Percentiles rank a stretch among this genome's conserved stretches.
These are phyloP conservation scores for Heimioporus sp. DNA, from an alignment of 768 basidiomycete species.

Conservation along the genomic window DNA sequence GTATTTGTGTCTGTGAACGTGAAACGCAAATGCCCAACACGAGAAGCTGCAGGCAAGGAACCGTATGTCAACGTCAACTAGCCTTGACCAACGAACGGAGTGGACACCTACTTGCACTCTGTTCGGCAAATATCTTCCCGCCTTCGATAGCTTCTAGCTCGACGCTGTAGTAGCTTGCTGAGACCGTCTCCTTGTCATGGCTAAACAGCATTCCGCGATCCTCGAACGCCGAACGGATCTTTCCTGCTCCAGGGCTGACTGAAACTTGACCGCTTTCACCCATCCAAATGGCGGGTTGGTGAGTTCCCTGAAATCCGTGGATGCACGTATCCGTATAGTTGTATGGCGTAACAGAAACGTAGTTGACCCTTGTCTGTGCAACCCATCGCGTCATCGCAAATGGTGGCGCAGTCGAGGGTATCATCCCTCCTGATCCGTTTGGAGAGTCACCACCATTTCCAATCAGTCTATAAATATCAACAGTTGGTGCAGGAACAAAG, in stretches of 20 bases:
- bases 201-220: constrained; percentile 54
- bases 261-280: constrained; percentile 68
- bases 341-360: constrained; percentile 70
- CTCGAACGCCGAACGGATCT: constrained; percentile 53
- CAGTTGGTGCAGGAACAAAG: background rate
- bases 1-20: constrained; percentile 46
- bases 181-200: constrained; percentile 52
- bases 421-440: constrained; percentile 74
- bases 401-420: constrained; percentile 72
- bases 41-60: constrained; percentile 49
- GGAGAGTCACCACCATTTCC: constrained; percentile 73
- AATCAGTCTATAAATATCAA: constrained; percentile 42
- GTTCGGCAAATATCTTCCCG: constrained; percentile 53
- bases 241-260: constrained; percentile 55
- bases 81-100: background rate
- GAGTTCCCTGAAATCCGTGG: constrained; percentile 77
- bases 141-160: constrained; percentile 51
- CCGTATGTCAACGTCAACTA: constrained; percentile 6
- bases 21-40: constrained; percentile 73
- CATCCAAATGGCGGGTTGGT: constrained; percentile 91
- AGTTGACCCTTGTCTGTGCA: constrained; percentile 75
- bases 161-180: constrained; percentile 55
- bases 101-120: constrained; percentile 55
- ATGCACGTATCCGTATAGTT: constrained; percentile 59
- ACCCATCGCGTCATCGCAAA: constrained; percentile 89